Evolutionary conservation across 2,329 filamentous ascomycete species (phyloP), one percentile per base, ranked within the genome.

Genomic region (Botryotinia convoluta): DNA sequence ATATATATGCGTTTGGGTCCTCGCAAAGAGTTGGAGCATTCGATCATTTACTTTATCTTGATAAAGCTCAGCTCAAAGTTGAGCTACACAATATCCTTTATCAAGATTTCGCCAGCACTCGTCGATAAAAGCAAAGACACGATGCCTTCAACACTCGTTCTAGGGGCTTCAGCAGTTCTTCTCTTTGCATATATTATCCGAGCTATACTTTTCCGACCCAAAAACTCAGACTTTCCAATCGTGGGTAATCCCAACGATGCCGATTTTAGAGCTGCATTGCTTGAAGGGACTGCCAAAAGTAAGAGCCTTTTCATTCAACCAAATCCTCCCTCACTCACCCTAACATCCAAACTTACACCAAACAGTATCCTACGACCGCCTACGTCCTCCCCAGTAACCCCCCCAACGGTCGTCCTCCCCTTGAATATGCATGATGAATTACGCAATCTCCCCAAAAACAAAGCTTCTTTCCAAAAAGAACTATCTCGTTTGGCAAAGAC

Each of bases 401-500:
- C 67, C 20, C 67, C 67, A 39, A 22, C 29, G 1, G 16, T 69
- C 26, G 42, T 60, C 22, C 37, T 69, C 7, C 67, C 54, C 51
- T 16, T 60, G 1, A 32, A 0, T 39, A 59, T 54, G n/a, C 51
- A 59, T 26, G 35, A 42, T 2, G 67, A 60, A 35, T 12, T 59
- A 1, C 67, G 67, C 37, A 69, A 45, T 26, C 67, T 69, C 29
- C 67, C 67, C 8, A 54, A 60, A 69, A 42, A 4, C n/a, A 69
- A 69, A 26, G 51, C 9, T 26, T 69, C 67, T 7, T 69, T 69
- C 20, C 14, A 8, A 1, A 14, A 60, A 35, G 67, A 60, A 60
- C 7, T 69, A 8, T 1, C 9, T 1, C 51, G 39, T 5, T 69
- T 26, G 37, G 48, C 5, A 32, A 37, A 14, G 35, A 57, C 4